A percentile compares a stretch with the other conserved stretches of the same genome.
These are phyloP conservation scores for Heritiera fomes DNA, from an alignment of 345 rosid species.

Conservation along the genomic window DNA sequence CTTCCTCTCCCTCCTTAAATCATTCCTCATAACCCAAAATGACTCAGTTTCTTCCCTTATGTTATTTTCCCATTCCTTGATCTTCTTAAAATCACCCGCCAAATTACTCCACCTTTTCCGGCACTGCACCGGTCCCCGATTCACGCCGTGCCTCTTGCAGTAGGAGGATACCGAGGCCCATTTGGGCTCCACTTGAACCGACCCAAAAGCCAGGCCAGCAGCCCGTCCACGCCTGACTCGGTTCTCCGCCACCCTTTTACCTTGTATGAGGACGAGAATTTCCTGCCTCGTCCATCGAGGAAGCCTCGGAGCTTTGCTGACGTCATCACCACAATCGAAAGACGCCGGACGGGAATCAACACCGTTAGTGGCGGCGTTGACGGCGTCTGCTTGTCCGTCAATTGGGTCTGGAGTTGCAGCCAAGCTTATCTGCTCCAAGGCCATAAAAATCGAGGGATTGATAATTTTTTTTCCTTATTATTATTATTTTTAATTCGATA, in stretches of 20 bases:
- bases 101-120: conserved; percentile 97
- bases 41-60: conserved; percentile 74
- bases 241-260: conserved; percentile 90
- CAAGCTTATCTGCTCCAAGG: conserved; percentile 51
- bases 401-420: conserved; percentile 35
- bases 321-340: conserved; percentile 58
- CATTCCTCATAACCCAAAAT: conserved; percentile 96
- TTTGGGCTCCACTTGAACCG: conserved; percentile 80
- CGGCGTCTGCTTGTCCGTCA: conserved; percentile 47
- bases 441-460: conserved; percentile 36
- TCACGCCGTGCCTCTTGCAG: conserved; percentile 85
- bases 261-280: conserved; percentile 90
- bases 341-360: conserved; percentile 37
- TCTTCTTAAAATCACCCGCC: conserved; percentile 96
- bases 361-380: conserved; percentile 50
- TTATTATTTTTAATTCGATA: neutral
- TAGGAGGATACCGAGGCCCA: conserved; percentile 95
- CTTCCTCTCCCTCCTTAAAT: conserved; percentile 75
- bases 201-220: conserved; percentile 63
- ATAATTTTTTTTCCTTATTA: neutral
- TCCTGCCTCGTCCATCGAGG: conserved; percentile 99
- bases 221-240: conserved; percentile 77
- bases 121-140: conserved; percentile 98
- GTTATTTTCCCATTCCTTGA: conserved; percentile 86
- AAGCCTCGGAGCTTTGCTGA: conserved; percentile 65